Evolutionary conservation across 805 yeast species (phyloP).

Genomic region (Yarrowia keelungensis): DNA sequence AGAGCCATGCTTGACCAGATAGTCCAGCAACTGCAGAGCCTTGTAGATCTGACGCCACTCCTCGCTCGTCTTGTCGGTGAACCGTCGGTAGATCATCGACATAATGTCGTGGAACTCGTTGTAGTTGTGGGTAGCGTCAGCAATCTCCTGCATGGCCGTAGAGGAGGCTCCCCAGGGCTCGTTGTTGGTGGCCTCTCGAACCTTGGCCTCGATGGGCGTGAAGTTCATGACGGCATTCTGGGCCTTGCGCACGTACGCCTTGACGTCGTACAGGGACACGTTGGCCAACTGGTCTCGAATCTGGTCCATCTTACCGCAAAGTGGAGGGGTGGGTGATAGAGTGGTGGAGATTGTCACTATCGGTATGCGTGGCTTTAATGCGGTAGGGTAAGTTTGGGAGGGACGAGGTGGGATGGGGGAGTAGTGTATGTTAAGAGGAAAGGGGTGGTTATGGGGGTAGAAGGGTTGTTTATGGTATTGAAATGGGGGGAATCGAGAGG

Average conservation of each 20-base stretch:
- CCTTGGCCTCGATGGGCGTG: slow-evolving; percentile 93
- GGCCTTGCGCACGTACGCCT: slow-evolving; percentile 96
- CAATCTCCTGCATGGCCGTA: slow-evolving; percentile 91
- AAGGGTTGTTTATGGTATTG: neutral
- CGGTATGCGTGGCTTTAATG: slow-evolving; percentile 34
- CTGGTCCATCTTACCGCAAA: slow-evolving; percentile 31
- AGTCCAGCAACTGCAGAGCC: slow-evolving; percentile 89
- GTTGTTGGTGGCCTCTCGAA: slow-evolving; percentile 94
- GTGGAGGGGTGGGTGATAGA: slow-evolving; percentile 5
- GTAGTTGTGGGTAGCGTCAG: slow-evolving; percentile 87
- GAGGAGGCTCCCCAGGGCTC: slow-evolving; percentile 99
- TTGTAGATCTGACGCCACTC: slow-evolving; percentile 99
- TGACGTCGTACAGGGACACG: slow-evolving; percentile 90
- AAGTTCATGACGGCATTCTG: slow-evolving; percentile 95
- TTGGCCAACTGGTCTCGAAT: slow-evolving; percentile 51
- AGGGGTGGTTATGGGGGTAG: neutral
- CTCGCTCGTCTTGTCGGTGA: slow-evolving; percentile 93
- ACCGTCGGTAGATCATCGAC: slow-evolving; percentile 68
- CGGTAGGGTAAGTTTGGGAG: slow-evolving; percentile 30
- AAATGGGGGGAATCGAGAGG: too few relatives aligned
- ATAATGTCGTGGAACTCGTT: slow-evolving; percentile 55
- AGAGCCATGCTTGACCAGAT: slow-evolving; percentile 87
- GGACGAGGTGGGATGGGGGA: too few relatives aligned
- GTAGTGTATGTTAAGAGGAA: neutral
- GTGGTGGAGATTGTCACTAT: neutral